Evolutionary conservation across 768 basidiomycete genomes (phyloP), one percentile per base, ranked within the genome.

Genomic region (Kwoniella mangroviensis): DNA sequence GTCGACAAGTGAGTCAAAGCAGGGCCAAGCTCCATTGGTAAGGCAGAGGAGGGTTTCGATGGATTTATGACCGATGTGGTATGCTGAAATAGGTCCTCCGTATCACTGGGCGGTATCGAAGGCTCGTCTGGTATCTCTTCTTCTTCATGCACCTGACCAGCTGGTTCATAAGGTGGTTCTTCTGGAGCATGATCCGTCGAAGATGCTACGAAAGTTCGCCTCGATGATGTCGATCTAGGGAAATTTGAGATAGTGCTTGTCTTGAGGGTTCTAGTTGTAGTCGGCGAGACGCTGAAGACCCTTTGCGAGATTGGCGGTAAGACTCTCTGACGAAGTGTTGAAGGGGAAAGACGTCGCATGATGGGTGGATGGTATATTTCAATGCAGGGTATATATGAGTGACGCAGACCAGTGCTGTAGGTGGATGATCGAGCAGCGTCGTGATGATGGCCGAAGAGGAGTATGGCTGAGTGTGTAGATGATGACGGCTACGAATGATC

Each of bases 1-100:
- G 77, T 73, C 5, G 65, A 57, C 9, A 79, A 42, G 22, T 74
- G 75, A 34, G 71, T 72, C 2, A 62, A 57, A 21, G 72, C 45
- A 9, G 70, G 59, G 4, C 53, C 43, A 7, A 74, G 58, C 34
- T 76, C 55, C 4, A 28, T 52, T 7, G 74, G 68, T 12, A 75
- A 24, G 4, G 61, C 28, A 9, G 60, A 63, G 28, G 66, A 57
- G 11, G 70, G 57, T 15, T 43, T 51, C 4, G 65, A 60, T 10
- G 65, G 60, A 9, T 49, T 24, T 57, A 56, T 67, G 49, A 72
- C n/a, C 9, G 61, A 54, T 19, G 62, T 63, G 2, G 66, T 65
- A n/a, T 34, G 54, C 15, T n/a, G 17, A 19, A 34, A 59, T 13
- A 63, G 54, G 34, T 63, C 41, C 19, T 59, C 55, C 34, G 17